These are phyloP conservation scores for Limonium bicolor DNA, from an alignment of 148 eudicot genomes.

Conservation along the genomic window DNA sequence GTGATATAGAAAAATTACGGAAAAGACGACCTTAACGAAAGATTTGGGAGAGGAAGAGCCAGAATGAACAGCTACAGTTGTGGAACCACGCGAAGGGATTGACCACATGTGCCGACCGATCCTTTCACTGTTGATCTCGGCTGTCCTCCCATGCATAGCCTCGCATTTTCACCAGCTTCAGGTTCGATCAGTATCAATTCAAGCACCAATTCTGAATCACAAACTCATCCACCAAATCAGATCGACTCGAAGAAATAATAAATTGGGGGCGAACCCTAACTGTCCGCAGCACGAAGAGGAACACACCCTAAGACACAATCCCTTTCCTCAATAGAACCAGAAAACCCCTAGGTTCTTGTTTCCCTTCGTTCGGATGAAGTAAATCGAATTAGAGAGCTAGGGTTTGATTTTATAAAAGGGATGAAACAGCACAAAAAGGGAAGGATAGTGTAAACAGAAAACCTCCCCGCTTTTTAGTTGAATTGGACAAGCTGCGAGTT, in stretches of 20 bases:
- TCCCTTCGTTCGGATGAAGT: background rate
- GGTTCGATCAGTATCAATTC: slow-evolving; percentile 12
- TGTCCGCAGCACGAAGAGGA: too few relatives aligned
- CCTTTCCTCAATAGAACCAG: background rate
- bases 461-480: too few relatives aligned
- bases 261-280: too few relatives aligned
- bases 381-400: slow-evolving; percentile 4
- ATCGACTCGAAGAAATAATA: too few relatives aligned
- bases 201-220: slow-evolving; percentile 3
- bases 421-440: background rate
- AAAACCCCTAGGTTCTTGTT: background rate
- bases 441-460: too few relatives aligned
- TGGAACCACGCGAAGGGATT: slow-evolving; percentile 7
- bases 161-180: slow-evolving; percentile 10
- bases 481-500: background rate
- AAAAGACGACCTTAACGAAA: slow-evolving; percentile 8
- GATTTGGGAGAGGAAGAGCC: slow-evolving; percentile 3
- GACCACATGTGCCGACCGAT: slow-evolving; percentile 11
- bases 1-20: background rate
- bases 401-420: slow-evolving; percentile 2
- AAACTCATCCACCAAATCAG: too few relatives aligned
- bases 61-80: slow-evolving; percentile 6
- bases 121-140: slow-evolving; percentile 3
- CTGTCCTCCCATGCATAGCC: slow-evolving; percentile 15
- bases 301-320: slow-evolving; percentile 5